These are phyloP conservation scores for Tetrahymena thermophila DNA, from an alignment of 73 alveolate genomes.

Conservation along the genomic window DNA sequence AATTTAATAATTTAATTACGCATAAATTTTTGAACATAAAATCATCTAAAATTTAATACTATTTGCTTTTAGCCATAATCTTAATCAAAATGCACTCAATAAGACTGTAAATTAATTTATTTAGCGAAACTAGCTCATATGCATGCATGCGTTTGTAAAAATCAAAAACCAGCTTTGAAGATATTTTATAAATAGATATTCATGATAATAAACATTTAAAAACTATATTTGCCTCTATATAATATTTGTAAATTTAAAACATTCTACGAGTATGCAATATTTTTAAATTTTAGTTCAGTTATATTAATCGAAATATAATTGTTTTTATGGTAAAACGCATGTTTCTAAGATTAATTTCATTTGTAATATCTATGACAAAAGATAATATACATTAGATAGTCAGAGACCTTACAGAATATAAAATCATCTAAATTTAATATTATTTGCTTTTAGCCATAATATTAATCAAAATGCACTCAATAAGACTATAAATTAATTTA, in stretches of 20 bases:
- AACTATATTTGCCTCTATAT: no score
- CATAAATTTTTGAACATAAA: background rate
- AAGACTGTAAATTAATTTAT: background rate
- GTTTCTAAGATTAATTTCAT: background rate
- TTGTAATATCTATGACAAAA: no score
- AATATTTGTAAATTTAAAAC: background rate
- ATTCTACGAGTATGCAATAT: background rate
- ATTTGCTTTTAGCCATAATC: background rate
- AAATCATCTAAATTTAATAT: background rate
- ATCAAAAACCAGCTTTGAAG: no score
- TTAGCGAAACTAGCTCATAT: background rate
- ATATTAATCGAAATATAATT: no score
- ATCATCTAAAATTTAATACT: background rate
- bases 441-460: background rate
- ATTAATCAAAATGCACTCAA: background rate
- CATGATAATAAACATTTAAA: no score
- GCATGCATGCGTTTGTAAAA: no score
- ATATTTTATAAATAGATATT: no score
- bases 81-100: background rate
- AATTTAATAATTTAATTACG: background rate
- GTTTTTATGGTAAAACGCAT: background rate
- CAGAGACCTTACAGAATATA: no score
- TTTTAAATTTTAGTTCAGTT: background rate
- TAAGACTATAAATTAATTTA: no score
- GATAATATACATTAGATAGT: no score